A percentile compares a stretch with the other conserved stretches of the same genome.
Evolutionary conservation across 176 grass and related monocot species (phyloP).

Genomic region (Dendrocalamus sinicus): DNA sequence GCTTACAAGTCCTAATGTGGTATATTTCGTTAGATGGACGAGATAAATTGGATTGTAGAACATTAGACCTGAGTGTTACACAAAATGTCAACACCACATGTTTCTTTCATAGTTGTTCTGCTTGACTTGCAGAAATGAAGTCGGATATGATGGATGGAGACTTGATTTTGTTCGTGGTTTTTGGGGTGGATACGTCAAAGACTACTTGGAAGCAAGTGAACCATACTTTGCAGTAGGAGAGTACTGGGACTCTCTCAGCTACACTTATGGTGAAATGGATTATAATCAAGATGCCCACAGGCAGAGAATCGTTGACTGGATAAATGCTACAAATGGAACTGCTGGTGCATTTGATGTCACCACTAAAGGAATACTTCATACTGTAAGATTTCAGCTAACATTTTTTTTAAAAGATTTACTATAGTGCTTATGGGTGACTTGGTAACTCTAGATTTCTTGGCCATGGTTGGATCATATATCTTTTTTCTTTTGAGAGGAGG

Average conservation of each 20-base stretch:
- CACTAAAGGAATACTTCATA: conserved; percentile 96
- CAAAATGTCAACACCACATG: conserved; percentile 9
- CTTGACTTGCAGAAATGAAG: conserved; percentile 71
- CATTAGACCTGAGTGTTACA: not conserved
- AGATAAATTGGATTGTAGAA: conserved; percentile 12
- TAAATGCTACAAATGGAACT: conserved; percentile 91
- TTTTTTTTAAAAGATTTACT: conserved; percentile 15
- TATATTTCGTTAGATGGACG: conserved; percentile 22
- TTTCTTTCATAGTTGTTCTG: conserved; percentile 24
- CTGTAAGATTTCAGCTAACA: conserved; percentile 58
- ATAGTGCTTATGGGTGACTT: not conserved
- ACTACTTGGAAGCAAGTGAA: conserved; percentile 86
- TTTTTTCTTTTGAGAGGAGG: conserved; percentile 6
- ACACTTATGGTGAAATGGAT: conserved; percentile 98
- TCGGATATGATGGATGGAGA: conserved; percentile 98
- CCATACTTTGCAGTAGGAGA: conserved; percentile 97
- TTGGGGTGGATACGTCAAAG: conserved; percentile 99
- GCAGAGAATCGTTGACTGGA: conserved; percentile 98
- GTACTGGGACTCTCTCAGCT: conserved; percentile 98
- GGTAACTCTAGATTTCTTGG: not conserved
- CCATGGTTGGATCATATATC: not conserved
- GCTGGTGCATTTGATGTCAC: conserved; percentile 98
- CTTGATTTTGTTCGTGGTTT: conserved; percentile 98
- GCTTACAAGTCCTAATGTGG: conserved; percentile 1
- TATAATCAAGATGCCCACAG: conserved; percentile 98